A percentile compares a stretch with the other conserved stretches of the same genome.
Evolutionary conservation across 805 yeast genomes (phyloP).

Genomic region (Sugiyamaella americana): DNA sequence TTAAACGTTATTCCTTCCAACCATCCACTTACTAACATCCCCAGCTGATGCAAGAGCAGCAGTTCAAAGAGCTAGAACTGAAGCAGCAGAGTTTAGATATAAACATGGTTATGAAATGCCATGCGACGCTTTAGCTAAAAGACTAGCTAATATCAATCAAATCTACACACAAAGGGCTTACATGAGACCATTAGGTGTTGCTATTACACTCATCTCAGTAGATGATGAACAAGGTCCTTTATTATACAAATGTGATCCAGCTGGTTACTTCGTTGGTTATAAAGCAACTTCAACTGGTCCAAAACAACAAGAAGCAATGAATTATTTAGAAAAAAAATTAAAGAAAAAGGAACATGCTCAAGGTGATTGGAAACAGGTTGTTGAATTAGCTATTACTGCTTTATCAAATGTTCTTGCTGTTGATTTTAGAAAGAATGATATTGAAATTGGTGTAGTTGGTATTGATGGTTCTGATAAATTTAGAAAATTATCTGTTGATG

Average conservation of each 20-base stretch:
- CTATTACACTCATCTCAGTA: conserved; percentile 77
- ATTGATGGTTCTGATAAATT: conserved; percentile 47
- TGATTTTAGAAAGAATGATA: conserved; percentile 87
- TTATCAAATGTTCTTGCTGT: conserved; percentile 83
- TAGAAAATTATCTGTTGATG: conserved; percentile 68
- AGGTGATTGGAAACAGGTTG: conserved; percentile 85
- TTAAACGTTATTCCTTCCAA: too few relatives aligned
- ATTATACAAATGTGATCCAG: conserved; percentile 92
- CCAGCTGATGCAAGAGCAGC: conserved; percentile 86
- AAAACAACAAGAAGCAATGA: conserved; percentile 91
- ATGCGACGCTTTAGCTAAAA: conserved; percentile 81
- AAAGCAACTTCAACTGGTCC: conserved; percentile 95
- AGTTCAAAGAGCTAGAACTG: conserved; percentile 86
- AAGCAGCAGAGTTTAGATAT: conserved; percentile 91
- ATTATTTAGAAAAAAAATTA: conserved; percentile 82
- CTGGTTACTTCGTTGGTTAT: conserved; percentile 88
- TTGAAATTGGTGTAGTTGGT: conserved; percentile 88
- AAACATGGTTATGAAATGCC: conserved; percentile 97
- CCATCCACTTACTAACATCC: too few relatives aligned
- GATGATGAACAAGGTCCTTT: conserved; percentile 90
- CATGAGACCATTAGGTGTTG: conserved; percentile 97
- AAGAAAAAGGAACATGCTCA: conserved; percentile 63
- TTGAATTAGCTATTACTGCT: conserved; percentile 82
- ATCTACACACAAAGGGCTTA: conserved; percentile 96
- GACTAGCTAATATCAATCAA: conserved; percentile 94